phyloP scores from a whole-genome alignment of 1,139 yeast species.

The Magnusiomyces clavatus region DNA sequence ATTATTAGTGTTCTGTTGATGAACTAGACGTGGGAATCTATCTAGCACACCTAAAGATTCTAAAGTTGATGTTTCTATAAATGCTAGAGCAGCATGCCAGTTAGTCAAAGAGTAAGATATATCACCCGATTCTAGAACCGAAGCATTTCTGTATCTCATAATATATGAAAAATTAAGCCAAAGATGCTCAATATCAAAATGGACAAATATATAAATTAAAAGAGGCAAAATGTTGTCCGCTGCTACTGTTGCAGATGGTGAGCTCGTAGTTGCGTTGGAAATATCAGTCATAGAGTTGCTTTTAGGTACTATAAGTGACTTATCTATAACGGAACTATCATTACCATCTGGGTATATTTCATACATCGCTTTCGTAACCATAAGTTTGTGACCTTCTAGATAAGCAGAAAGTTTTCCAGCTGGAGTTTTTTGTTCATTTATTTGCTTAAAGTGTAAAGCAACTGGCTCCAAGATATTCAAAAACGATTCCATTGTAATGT shows the following conservation, averaged over 20 bases:
- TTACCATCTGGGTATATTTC: neutral
- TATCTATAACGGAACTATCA: neutral
- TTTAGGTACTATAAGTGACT: neutral
- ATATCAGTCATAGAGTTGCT: neutral
- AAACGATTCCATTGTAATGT: neutral
- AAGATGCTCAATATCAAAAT: slow-evolving; percentile 38
- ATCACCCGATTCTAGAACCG: slow-evolving; percentile 40
- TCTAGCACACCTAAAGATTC: slow-evolving; percentile 32
- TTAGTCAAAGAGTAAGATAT: slow-evolving; percentile 54
- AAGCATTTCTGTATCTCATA: slow-evolving; percentile 47
- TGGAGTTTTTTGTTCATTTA: slow-evolving; percentile 16
- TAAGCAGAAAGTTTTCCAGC: slow-evolving; percentile 3
- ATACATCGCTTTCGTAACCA: slow-evolving; percentile 2
- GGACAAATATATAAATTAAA: slow-evolving; percentile 43
- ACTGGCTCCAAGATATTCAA: slow-evolving; percentile 16
- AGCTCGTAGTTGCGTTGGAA: no score
- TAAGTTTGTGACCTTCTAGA: slow-evolving; percentile 3
- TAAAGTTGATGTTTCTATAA: slow-evolving; percentile 41
- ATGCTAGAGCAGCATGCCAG: slow-evolving; percentile 54
- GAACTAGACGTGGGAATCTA: slow-evolving; percentile 1
- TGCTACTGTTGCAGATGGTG: slow-evolving; percentile 15
- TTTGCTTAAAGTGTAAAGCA: slow-evolving; percentile 22
- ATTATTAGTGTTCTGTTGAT: no score
- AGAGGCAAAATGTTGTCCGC: slow-evolving; percentile 53
- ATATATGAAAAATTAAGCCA: slow-evolving; percentile 47